Base-by-base conservation (phyloP, 202 grass and related monocot genomes). In the Schoenoplectus triqueter region DNA sequence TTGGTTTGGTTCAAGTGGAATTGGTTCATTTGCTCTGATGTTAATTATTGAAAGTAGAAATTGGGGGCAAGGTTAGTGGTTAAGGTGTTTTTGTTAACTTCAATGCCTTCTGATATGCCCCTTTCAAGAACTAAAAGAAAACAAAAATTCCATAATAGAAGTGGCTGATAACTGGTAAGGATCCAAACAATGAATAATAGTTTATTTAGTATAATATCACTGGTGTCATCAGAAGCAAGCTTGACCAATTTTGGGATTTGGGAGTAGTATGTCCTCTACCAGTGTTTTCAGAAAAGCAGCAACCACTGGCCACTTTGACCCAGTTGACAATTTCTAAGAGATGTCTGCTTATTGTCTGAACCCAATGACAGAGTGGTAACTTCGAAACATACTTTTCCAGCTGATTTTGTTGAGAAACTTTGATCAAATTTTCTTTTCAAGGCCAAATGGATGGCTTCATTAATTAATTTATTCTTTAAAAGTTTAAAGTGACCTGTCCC, bases 201-300 rank as follows among this genome's bases (percentile, higher is more conserved):
- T 42, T 5, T 40, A 80, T 41, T 2, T 41, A n/a, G 56, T 80
- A 42, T 41, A 7, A 61, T 61, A 40, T 15, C 5, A 45, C 40
- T 65, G 59, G 3, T 18, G 10, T 6, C 19, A 48, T 64, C 10
- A 18, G 42, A 47, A 81, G 5, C 31, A 59, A 31, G 9, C 7
- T 18, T 78, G 74, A 41, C 20, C 10, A 40, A 59, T 68, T 78
- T 56, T 61, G 59, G 31, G 75, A 62, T 51, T 73, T 73, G 45
- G 70, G 70, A 11, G 63, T 19, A 65, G 63, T 0, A 65, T 15
- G n/a, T 14, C n/a, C 14, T 69, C 1, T 44, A 4, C 10, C 3
- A 42, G 65, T 13, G 8, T 13, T 44, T 44, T 70, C 17, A 45
- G 17, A 50, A 51, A 14, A 45, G 41, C 41, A 18, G 44, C 45